Base-by-base conservation (phyloP, 192 early-diverging fungal species). In the Phlyctochytrium planicorne region DNA sequence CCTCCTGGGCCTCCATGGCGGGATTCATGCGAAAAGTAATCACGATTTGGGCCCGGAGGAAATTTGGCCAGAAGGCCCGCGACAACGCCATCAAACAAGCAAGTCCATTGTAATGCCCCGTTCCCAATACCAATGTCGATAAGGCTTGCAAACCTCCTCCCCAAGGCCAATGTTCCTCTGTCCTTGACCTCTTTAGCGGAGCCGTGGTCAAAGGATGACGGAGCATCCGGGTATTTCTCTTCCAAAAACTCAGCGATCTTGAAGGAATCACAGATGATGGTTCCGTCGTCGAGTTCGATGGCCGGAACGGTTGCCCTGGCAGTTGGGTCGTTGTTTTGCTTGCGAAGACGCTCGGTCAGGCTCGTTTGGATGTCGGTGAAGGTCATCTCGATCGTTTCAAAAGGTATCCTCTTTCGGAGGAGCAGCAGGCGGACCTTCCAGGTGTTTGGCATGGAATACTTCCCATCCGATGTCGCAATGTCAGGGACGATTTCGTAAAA, bases 241-340 rank as follows among this genome's bases (percentile, higher is more conserved):
- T 89, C 87, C 2, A 89, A 71, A 52, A 83, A 88, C 29, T 81
- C 68, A 1, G 84, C 82, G 65, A 89, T 89, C 0, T 73, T 65
- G 65, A 78, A 79, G 3, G 84, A 85, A 31, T 85, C 87, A 30
- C 52, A 67, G 59, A 75, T 52, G n/a, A 75, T 14, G 12, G 62
- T 30, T 17, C 69, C 69, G 64, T 71, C 64, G 6, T 24, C 29
- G 52, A 75, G 62, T 53, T 72, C 69, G 16, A 75, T 34, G 2
- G 74, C 69, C 16, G 74, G 74, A 16, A 24, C 16, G 17, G 74
- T 71, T 1, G 63, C 36, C 20, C 30, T 30, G 25, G 27, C 12
- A 14, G 63, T 53, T n/a, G n/a, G n/a, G n/a, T n/a, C n/a, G n/a
- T n/a, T n/a, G n/a, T n/a, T n/a, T n/a, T 52, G 6, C 3, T 61